Conservation (phyloP, 2,329 filamentous ascomycete genomes). For the Leptographium galeiforme region DNA sequence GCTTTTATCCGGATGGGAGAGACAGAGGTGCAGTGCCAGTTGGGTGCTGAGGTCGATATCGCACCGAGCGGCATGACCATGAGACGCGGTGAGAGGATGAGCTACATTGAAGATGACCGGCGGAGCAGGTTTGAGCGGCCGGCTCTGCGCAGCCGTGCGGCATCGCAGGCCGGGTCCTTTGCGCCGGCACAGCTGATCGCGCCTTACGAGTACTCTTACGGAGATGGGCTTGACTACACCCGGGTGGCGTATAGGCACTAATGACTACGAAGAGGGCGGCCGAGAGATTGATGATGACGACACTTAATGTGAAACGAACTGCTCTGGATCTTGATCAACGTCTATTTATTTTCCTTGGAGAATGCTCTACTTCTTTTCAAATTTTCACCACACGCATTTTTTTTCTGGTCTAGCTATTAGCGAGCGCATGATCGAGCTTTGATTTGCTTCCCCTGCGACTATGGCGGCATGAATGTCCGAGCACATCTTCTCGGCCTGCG, state of each 20-base stretch:
- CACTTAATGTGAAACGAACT: constrained; percentile 3
- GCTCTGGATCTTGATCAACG: background rate
- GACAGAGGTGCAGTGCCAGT: constrained; percentile 43
- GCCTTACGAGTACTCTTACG: constrained; percentile 11
- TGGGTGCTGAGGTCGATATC: constrained; percentile 48
- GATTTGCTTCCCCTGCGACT: background rate
- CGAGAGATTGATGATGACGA: constrained; percentile 1
- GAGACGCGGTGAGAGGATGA: constrained; percentile 33
- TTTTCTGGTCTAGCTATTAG: background rate
- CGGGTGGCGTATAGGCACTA: background rate
- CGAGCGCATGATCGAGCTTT: background rate
- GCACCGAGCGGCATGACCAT: constrained; percentile 18
- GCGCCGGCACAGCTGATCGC: constrained; percentile 17
- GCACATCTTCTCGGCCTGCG: background rate
- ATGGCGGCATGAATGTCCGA: background rate
- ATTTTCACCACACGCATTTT: background rate
- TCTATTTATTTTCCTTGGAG: background rate
- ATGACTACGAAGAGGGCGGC: background rate
- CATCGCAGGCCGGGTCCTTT: constrained; percentile 37
- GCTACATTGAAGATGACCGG: constrained; percentile 37
- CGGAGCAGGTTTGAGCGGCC: constrained; percentile 31
- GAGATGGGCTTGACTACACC: constrained; percentile 6
- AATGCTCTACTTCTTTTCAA: background rate
- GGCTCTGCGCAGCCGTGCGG: constrained; percentile 29
- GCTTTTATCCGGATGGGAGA: constrained; percentile 43